Evolutionary conservation across 2,329 filamentous ascomycete species (phyloP).

Genomic region (Apiospora hydei): DNA sequence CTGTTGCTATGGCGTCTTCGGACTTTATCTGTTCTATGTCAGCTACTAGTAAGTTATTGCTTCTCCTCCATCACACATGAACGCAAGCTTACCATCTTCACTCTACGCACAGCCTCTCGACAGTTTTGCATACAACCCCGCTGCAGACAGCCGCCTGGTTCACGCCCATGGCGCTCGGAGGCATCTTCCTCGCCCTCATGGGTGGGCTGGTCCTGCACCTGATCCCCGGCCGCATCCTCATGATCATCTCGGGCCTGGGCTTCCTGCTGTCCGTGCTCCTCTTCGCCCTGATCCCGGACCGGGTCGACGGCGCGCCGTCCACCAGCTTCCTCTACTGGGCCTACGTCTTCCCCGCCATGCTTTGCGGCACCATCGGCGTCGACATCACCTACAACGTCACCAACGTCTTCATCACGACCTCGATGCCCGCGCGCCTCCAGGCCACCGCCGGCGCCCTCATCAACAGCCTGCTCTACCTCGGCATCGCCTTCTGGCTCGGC

Average conservation of each 20-base stretch:
- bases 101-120: conserved; percentile 57
- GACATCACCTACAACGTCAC: conserved; percentile 79
- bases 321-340: conserved; percentile 69
- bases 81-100: not conserved
- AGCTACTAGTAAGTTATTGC: conserved; percentile 51
- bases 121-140: conserved; percentile 64
- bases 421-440: conserved; percentile 70
- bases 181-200: conserved; percentile 67
- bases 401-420: conserved; percentile 80
- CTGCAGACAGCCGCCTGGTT: conserved; percentile 74
- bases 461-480: conserved; percentile 74
- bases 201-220: conserved; percentile 74
- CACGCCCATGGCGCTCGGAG: conserved; percentile 71
- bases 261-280: conserved; percentile 66
- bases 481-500: conserved; percentile 75
- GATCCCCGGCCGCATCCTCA: conserved; percentile 67
- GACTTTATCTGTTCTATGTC: conserved; percentile 73
- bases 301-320: conserved; percentile 45
- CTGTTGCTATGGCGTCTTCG: conserved; percentile 72
- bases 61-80: not conserved
- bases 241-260: conserved; percentile 67
- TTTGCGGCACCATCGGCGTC: conserved; percentile 74
- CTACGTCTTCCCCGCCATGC: conserved; percentile 75
- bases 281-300: conserved; percentile 68
- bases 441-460: conserved; percentile 76